Evolutionary conservation across 768 basidiomycete genomes (phyloP), one percentile per base, ranked within the genome.

Genomic region (Boletales sp.): DNA sequence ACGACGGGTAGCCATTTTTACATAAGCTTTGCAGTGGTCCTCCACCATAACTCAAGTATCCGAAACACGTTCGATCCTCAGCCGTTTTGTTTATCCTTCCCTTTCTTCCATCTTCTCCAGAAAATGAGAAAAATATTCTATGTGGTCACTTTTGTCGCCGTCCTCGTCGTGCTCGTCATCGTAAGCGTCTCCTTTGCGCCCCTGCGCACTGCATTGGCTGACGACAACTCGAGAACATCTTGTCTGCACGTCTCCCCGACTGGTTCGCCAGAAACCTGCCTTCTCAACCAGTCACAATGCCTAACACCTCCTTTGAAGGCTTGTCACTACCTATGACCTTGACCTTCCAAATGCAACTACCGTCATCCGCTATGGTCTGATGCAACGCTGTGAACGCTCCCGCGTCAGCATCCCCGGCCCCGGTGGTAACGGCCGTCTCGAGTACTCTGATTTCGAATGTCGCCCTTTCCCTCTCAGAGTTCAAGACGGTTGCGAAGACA

Each of bases 121-220:
- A 42, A 43, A 61, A 86, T 87, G 86, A 74, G 86, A 54, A 87
- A 85, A 59, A 79, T 75, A 1, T 87, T 84, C 1, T 89, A 89
- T 54, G 78, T 77, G 24, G 54, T 86, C 45, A 79, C 86, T 0
- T 84, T 87, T 56, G 55, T 81, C 50, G 78, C 79, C 27, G 79
- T 85, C 2, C 60, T 74, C 4, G 48, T 77, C 13, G 73, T 76
- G 6, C 66, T 84, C 8, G 55, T 75, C 21, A 61, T 87, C 39
- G 85, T 86, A 52, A 24, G 24, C 54, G 84, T 41, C 14, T 69
- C 15, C 34, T 8, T 14, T 27, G 2, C 29, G 2, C 37, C 34
- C 19, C 40, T n/a, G 3, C 4, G 6, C 36, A 14, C 29, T 10
- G 14, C 40, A 24, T 18, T 21, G 45, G 32, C 51, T 49, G 30